Conservation (phyloP, 306 rosid genomes). For the Glycine tomentella region DNA sequence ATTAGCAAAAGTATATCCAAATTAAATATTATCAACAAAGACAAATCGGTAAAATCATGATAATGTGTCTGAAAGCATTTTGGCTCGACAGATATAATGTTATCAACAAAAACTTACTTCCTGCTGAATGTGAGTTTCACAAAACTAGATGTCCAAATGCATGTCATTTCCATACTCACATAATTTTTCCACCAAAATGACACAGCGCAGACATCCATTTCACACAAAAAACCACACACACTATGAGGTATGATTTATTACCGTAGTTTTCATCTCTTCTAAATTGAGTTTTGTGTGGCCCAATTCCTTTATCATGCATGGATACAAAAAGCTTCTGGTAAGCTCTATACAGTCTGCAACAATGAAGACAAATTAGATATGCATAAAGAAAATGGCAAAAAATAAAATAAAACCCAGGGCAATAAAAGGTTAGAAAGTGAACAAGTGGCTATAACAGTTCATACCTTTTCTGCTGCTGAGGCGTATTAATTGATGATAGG, state of each 20-base stretch:
- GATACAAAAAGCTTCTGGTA: slow-evolving; percentile 89
- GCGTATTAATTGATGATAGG: slow-evolving; percentile 69
- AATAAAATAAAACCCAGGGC: not conserved
- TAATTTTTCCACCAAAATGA: slow-evolving; percentile 32
- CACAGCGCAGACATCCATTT: slow-evolving; percentile 9
- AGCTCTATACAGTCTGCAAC: slow-evolving; percentile 87
- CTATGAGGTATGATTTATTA: slow-evolving; percentile 43
- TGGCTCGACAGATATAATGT: slow-evolving; percentile 8
- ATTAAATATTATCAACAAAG: too few species aligned
- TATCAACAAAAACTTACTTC: slow-evolving; percentile 6
- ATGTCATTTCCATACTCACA: slow-evolving; percentile 21
- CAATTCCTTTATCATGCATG: slow-evolving; percentile 90
- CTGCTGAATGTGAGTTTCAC: not conserved
- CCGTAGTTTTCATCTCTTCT: slow-evolving; percentile 97
- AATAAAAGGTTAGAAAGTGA: slow-evolving; percentile 29
- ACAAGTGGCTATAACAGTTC: slow-evolving; percentile 18
- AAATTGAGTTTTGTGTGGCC: slow-evolving; percentile 94
- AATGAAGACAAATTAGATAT: slow-evolving; percentile 30
- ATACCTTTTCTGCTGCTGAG: slow-evolving; percentile 83
- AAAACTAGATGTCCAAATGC: slow-evolving; percentile 4
- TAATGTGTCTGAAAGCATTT: slow-evolving; percentile 4
- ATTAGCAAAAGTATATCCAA: too few species aligned
- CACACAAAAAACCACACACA: slow-evolving; percentile 9
- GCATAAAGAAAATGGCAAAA: not conserved
- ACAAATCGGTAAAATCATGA: too few species aligned